Evolutionary conservation across 495 filamentous ascomycete species (phyloP), one percentile per base, ranked within the genome.

Genomic region (Venustampulla echinocandica): DNA sequence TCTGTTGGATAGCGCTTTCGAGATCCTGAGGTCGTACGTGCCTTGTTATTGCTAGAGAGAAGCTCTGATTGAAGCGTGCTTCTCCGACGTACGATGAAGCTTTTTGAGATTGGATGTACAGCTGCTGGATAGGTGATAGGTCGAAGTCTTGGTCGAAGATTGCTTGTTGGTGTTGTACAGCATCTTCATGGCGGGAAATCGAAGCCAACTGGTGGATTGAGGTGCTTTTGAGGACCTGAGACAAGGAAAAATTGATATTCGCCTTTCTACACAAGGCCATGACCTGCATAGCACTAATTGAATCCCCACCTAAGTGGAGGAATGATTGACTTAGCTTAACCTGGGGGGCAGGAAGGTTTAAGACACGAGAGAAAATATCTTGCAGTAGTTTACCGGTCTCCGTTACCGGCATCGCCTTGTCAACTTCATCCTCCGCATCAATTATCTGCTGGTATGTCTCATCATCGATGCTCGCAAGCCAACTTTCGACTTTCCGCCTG

Each of bases 91-190:
- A 22, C 6, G 4, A 5, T 5, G 4, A 19, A 28, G 63, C 19
- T 70, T 63, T 17, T 76, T 69, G 1, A 83, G 62, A 6, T 81
- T 71, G 18, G 83, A 77, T 51, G 77, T 73, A 55, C 74, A 76
- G 55, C 75, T 81, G 4, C 66, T 60, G 17, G 65, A 69, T 23
- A 65, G 67, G 56, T 62, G 64, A 52, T 71, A 69, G 7, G 84
- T 69, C 19, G 53, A 84, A 86, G 10, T 85, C 75, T 0, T 81
- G 84, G 5, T 81, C 74, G 1, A 85, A 63, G 18, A 85, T 78
- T 41, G 84, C 37, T 20, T 40, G 17, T 20, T 18, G 24, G 35
- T 45, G 9, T 28, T 22, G 42, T 4, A 21, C 21, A 2, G 33
- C 30, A 28, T 15, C 50, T 64, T 67, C 37, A 23, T 21, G 22